phyloP scores from a whole-genome alignment of 192 early-diverging fungal genomes.

The Mortierella claussenii region DNA sequence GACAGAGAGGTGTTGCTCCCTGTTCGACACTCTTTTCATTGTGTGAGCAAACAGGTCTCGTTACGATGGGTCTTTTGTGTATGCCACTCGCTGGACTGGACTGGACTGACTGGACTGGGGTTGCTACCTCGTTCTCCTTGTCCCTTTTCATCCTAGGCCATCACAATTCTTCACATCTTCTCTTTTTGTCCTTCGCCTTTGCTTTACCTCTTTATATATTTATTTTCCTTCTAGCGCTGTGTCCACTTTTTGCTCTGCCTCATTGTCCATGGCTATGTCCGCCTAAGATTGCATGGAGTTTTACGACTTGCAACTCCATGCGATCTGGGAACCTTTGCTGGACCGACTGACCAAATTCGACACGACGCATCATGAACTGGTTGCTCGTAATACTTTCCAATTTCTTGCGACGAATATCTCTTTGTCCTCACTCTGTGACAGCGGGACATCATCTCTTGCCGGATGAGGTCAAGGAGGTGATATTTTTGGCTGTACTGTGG shows the following conservation, averaged over 20 bases:
- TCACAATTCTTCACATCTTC: too few species aligned
- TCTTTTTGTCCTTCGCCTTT: too few species aligned
- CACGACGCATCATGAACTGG: conserved; percentile 31
- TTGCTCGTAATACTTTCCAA: conserved; percentile 35
- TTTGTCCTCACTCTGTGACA: conserved; percentile 1
- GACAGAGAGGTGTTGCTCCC: too few species aligned
- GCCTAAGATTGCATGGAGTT: conserved; percentile 38
- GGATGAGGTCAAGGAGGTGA: conserved; percentile 15
- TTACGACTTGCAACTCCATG: conserved; percentile 27
- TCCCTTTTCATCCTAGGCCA: too few species aligned
- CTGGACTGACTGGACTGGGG: too few species aligned
- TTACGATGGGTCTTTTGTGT: too few species aligned
- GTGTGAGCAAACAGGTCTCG: too few species aligned
- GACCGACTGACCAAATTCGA: conserved; percentile 47
- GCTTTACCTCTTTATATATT: neutral
- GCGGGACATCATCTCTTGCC: neutral
- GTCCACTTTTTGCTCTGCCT: neutral
- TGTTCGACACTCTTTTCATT: too few species aligned
- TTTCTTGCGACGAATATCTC: conserved; percentile 34
- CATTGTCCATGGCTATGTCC: too few species aligned
- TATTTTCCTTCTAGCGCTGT: neutral
- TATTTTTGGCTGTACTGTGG: conserved; percentile 42
- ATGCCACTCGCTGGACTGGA: too few species aligned
- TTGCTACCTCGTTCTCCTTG: too few species aligned
- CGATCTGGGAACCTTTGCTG: conserved; percentile 44